Evolutionary conservation across 371 early-diverging fungal species (phyloP).

Genomic region (Polyrhizophydium stewartii): DNA sequence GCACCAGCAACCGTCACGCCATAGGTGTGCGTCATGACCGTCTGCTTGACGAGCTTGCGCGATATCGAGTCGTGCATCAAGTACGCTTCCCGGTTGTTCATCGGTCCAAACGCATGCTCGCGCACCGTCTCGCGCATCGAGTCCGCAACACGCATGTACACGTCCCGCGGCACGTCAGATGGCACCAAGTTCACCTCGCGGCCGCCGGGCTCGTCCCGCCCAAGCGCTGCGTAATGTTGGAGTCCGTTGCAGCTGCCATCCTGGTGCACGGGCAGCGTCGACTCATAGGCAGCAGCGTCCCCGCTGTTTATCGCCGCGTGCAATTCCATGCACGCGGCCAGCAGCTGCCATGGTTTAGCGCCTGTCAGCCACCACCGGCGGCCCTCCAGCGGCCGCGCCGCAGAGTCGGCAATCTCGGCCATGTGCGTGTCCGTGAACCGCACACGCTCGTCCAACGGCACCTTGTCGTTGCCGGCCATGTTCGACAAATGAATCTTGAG

Average conservation of each 20-base stretch:
- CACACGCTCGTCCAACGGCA: constrained; percentile 79
- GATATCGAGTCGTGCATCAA: constrained; percentile 49
- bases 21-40: constrained; percentile 98
- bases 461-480: constrained; percentile 89
- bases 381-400: constrained; percentile 49
- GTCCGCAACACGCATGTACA: constrained; percentile 87
- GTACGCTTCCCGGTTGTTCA: constrained; percentile 33
- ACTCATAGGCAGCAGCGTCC: constrained; percentile 68
- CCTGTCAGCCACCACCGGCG: constrained; percentile 88
- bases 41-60: constrained; percentile 96
- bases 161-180: constrained; percentile 88
- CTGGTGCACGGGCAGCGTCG: constrained; percentile 91
- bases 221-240: constrained; percentile 98
- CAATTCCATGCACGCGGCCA: constrained; percentile 87
- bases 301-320: constrained; percentile 66
- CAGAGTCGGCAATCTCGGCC: constrained; percentile 79
- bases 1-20: constrained; percentile 97
- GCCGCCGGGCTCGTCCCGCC: constrained; percentile 93
- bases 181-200: constrained; percentile 86
- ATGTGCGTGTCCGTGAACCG: constrained; percentile 68
- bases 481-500: constrained; percentile 94
- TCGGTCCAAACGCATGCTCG: constrained; percentile 46
- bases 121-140: constrained; percentile 67
- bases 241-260: constrained; percentile 98
- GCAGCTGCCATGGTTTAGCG: constrained; percentile 92